Evolutionary conservation across 257 asterid genomes (phyloP).

Genomic region (Nicotiana otophora): DNA sequence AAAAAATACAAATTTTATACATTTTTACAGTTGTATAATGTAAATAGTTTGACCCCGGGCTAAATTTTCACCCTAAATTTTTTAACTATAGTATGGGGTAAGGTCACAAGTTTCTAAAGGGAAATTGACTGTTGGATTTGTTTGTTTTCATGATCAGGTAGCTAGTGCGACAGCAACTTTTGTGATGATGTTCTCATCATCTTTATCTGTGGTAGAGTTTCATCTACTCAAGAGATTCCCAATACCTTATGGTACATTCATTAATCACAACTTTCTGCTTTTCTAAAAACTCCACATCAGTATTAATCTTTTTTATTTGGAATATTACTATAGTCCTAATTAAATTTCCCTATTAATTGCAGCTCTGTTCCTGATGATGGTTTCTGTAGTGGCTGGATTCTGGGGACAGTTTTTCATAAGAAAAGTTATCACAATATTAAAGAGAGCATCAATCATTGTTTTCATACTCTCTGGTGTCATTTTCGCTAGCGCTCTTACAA

Average conservation of each 20-base stretch:
- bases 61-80: too few species aligned
- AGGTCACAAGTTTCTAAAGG: too few species aligned
- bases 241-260: constrained; percentile 62
- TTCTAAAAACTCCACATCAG: neutral
- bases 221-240: constrained; percentile 92
- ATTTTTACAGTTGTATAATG: too few species aligned
- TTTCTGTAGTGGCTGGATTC: constrained; percentile 86
- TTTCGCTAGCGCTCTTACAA: constrained; percentile 84
- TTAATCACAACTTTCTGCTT: neutral
- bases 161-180: constrained; percentile 97
- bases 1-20: too few species aligned
- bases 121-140: neutral
- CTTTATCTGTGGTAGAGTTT: constrained; percentile 95
- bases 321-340: neutral
- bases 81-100: too few species aligned
- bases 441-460: constrained; percentile 76
- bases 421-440: constrained; percentile 49
- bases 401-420: constrained; percentile 88
- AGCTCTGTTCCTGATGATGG: constrained; percentile 76
- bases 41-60: too few species aligned
- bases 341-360: constrained; percentile 12
- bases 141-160: constrained; percentile 37
- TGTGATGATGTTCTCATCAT: constrained; percentile 98
- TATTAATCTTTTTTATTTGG: neutral
- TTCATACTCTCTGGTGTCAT: constrained; percentile 89